Base-by-base conservation (phyloP, 164 flowering plant genomes). In the Cinnamomum micranthum region DNA sequence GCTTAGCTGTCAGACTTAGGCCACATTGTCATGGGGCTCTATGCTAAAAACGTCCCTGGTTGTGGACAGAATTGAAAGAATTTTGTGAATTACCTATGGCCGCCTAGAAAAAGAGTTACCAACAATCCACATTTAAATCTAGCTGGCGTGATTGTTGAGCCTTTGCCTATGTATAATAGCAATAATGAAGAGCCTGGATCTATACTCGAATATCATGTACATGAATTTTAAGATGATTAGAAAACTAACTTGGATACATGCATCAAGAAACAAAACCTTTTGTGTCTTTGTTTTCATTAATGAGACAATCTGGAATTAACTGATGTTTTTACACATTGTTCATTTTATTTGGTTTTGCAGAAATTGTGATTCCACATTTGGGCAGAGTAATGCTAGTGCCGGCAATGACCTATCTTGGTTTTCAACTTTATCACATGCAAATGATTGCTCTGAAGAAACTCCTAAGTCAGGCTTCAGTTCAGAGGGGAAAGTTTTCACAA, bases 321-420 rank as follows among this genome's bases (percentile, higher is more conserved):
- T 64, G 13, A 25, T 64, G 28, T 24, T 64, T 64, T n/a, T 64
- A 23, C n/a, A 31, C 58, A 27, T 31, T 47, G 2, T 35, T 70
- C 50, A 27, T 80, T 9, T n/a, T 66, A 31, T 59, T 9, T 66
- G 68, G 19, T 77, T 73, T 74, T 85, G 74, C 88, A 90, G 98
- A 82, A 89, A 80, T 77, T 90, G 95, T 80, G 98, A 93, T 82
- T 87, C 92, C 60, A 86, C 92, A 64, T 88, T 84, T 80, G 91
- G 92, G 68, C 76, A 87, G 70, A 91, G 83, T 24, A 77, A 74
- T 75, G 10, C 11, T 9, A 41, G 47, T 41, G 83, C 85, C 77
- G 89, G 82, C 62, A 89, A 84, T 63, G 94, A 86, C 3, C 35
- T 89, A 51, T 78, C 85, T 70, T 92, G 94, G 96, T 84, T 92